Conservation (phyloP, 345 rosid genomes). For the Anacardium occidentale region DNA sequence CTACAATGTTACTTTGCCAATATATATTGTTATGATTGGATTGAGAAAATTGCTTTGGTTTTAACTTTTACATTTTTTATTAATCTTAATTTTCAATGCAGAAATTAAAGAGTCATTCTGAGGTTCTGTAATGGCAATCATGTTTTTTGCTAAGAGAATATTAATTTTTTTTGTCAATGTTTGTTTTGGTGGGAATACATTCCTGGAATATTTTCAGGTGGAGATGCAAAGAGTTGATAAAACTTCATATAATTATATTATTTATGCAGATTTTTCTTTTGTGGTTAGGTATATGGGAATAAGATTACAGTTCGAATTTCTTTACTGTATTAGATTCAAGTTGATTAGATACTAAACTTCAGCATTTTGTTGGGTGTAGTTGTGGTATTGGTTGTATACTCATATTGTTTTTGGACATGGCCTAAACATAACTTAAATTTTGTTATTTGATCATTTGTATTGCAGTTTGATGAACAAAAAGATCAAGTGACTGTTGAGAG, state of each 20-base stretch:
- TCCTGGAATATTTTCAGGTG: not conserved
- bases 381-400: not conserved
- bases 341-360: not conserved
- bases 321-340: not conserved
- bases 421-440: not conserved
- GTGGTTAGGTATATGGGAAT: not conserved
- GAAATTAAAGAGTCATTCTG: not conserved
- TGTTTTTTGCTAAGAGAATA: not conserved
- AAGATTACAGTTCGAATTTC: not conserved
- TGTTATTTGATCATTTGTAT: not conserved
- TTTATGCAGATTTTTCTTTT: not conserved
- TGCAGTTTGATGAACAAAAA: slow-evolving; percentile 93
- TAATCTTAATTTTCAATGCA: not conserved
- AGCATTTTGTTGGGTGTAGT: slow-evolving; percentile 1
- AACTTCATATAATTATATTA: not conserved
- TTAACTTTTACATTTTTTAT: not conserved
- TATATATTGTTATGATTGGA: not conserved
- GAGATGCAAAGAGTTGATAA: not conserved
- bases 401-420: not conserved
- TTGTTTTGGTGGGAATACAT: not conserved
- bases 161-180: not conserved
- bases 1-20: not conserved
- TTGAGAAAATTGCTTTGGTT: not conserved
- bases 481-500: slow-evolving; percentile 78
- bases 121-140: not conserved